Evolutionary conservation across 306 rosid genomes (phyloP).

Genomic region (Acacia acuminata): DNA sequence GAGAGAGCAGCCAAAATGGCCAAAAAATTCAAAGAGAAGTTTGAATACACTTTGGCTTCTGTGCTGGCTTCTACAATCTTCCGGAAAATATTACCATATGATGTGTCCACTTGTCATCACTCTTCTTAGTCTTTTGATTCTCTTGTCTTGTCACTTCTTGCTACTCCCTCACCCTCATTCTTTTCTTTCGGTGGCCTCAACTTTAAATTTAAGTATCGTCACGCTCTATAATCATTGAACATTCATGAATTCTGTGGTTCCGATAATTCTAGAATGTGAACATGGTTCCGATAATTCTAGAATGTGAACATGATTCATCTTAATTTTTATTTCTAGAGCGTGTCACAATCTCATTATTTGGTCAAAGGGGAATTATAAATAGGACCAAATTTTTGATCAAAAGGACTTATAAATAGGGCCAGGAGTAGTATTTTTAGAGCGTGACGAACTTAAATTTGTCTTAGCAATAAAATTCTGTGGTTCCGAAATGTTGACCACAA

Average conservation of each 20-base stretch:
- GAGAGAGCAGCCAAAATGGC: not conserved
- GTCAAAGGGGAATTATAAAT: too few relatives aligned
- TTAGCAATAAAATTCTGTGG: too few relatives aligned
- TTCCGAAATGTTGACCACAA: too few relatives aligned
- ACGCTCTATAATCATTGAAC: not conserved
- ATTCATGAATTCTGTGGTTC: not conserved
- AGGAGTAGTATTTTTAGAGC: too few relatives aligned
- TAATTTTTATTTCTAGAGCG: too few relatives aligned
- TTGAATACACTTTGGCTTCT: not conserved
- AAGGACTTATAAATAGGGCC: too few relatives aligned
- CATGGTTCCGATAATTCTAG: too few relatives aligned
- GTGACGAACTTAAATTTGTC: too few relatives aligned
- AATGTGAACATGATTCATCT: not conserved
- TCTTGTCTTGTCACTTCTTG: not conserved
- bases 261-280: not conserved
- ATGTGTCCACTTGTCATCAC: not conserved
- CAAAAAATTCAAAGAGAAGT: not conserved
- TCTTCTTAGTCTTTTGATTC: not conserved
- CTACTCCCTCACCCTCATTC: not conserved
- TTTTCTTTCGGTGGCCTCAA: not conserved
- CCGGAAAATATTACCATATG: not conserved
- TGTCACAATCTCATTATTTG: too few relatives aligned
- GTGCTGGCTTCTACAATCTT: not conserved
- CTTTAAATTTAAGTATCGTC: not conserved
- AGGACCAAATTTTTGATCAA: too few relatives aligned